Base-by-base conservation (phyloP, 2,329 filamentous ascomycete species). In the Apiospora koreana region DNA sequence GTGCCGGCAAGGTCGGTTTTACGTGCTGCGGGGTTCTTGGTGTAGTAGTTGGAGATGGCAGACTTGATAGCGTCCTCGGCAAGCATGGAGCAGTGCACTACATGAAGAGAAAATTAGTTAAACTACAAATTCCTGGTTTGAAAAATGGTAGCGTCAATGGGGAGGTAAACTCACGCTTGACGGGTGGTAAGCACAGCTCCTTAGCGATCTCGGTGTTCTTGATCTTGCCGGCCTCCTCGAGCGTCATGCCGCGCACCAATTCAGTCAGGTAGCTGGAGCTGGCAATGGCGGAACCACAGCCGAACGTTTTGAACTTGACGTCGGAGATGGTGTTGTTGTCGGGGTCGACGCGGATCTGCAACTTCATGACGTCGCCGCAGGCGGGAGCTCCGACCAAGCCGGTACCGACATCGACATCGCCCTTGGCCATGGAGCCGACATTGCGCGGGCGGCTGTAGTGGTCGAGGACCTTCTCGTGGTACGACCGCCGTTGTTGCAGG, bases 161-260 rank as follows among this genome's bases (percentile, higher is more conserved):
- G 0, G 64, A 46, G 25, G 41, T 18, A 62, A 43, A 76, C 89
- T 84, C 81, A 92, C 91, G 80, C 82, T 94, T 94, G 70, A 95
- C 92, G 69, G 93, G 93, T 43, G 93, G 93, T 78, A 93, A 81
- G 77, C 92, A 94, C 71, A 95, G 83, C 84, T 99, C 97, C 86
- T 97, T 97, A 46, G 96, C 96, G 80, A 99, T 99, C 84, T 99
- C 95, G 3, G 95, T 97, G 84, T 99, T 99, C 85, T 94, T 92
- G 77, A 99, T 93, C 84, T 93, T 92, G 69, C 91, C 91, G 43
- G 97, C 96, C 81, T 99, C 94, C 77, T 99, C 96, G 75, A 99
- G 84, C 18, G 92, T 97, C 95, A 98, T 99, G 72, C 96, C 96
- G 74, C 94, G 90, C 73, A 99, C 95, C 71, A 99, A 86, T 83